Evolutionary conservation across 176 grass and related monocot species (phyloP), one percentile per base, ranked within the genome.

Genomic region (Oryza glaberrima): DNA sequence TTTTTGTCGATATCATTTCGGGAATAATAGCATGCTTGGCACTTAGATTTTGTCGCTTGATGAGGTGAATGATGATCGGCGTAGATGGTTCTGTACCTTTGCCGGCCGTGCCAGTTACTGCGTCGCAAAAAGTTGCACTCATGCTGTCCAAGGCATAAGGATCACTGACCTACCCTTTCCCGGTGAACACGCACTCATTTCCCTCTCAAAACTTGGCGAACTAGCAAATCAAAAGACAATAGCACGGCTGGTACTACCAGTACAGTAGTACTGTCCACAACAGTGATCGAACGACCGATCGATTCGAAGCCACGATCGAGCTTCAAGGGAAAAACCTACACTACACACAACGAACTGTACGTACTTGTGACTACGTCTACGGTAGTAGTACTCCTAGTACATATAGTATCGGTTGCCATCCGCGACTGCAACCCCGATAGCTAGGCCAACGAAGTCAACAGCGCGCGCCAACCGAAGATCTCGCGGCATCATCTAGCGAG

Each of bases 101-200:
- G 22, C 20, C 19, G 11, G 22, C 20, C 19, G 20, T 43, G 34
- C 14, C 54, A 8, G 75, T 43, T 64, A 77, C 20, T 64, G 54
- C 52, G 34, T 63, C 56, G 28, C 17, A 36, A 22, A 64, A 77
- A 77, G 51, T 12, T 77, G 75, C 30, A 63, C 67, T 41, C 32
- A 30, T 7, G 32, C 2, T 7, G 47, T 13, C 20, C 80, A 82
- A 10, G 32, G 68, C 58, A 41, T 10, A 72, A 72, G 25, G 64
- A 35, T 68, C 16, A 30, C 64, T 22, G 64, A 46, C 77, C 77
- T 32, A 67, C 41, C 43, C 46, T 65, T 80, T 35, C 9, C 51
- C 5, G 44, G 56, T 26, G 41, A 68, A 5, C 43, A 35, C 48
- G 64, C 23, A 46, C 38, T 72, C 69, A 23, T 23, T 72, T 16